phyloP scores from a whole-genome alignment of 768 basidiomycete species.

The Boletus pseudopeckii region DNA sequence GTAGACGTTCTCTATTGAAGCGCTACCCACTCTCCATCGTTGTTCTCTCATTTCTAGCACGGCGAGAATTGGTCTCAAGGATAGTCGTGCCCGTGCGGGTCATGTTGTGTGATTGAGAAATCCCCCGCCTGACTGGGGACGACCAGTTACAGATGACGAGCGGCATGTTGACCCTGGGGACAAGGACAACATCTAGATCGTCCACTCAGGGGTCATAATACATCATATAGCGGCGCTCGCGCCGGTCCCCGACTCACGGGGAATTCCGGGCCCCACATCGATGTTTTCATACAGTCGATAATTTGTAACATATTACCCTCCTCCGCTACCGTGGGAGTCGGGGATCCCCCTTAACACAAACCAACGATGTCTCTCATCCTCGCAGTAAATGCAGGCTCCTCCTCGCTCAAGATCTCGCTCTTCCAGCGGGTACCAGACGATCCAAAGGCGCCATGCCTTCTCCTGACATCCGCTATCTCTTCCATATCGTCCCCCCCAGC shows the following conservation, averaged over 20 bases:
- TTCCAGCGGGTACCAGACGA: slow-evolving; percentile 37
- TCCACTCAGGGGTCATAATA: no score
- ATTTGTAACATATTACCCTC: no score
- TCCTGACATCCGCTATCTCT: slow-evolving; percentile 52
- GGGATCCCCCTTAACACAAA: background rate
- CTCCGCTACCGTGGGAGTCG: no score
- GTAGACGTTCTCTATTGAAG: background rate
- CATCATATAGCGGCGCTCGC: no score
- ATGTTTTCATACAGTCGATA: no score
- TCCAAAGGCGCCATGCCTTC: slow-evolving; percentile 38
- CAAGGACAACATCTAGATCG: no score
- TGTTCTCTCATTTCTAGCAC: slow-evolving; percentile 2
- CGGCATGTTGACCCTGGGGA: background rate
- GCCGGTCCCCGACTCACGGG: no score
- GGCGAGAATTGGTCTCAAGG: slow-evolving; percentile 1
- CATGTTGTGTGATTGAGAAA: background rate
- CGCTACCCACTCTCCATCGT: background rate
- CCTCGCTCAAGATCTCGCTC: slow-evolving; percentile 81
- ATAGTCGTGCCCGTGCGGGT: no score
- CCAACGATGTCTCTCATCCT: slow-evolving; percentile 47
- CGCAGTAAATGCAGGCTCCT: slow-evolving; percentile 77
- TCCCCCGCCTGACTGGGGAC: no score
- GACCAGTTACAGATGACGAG: background rate
- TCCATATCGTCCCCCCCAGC: slow-evolving; percentile 56
- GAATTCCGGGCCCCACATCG: no score